phyloP scores from a whole-genome alignment of 2,329 filamentous ascomycete genomes.

The Hymenoscyphus occultus region DNA sequence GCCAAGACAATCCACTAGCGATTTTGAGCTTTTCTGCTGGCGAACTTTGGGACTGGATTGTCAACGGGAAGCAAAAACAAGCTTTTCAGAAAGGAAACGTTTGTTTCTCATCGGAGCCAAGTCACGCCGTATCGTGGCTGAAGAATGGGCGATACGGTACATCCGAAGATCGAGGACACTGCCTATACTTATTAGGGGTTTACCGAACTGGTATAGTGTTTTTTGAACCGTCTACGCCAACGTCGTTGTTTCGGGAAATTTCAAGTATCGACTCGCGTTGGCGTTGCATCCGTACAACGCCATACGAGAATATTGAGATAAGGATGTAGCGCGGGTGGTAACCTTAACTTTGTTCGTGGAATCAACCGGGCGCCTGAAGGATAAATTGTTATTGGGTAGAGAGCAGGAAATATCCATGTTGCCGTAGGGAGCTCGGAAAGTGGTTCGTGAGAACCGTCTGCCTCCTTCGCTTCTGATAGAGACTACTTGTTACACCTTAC shows the following conservation, averaged over 20 bases:
- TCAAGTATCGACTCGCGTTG: not conserved
- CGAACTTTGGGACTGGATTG: too few species aligned
- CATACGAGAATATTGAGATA: not conserved
- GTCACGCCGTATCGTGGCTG: not conserved
- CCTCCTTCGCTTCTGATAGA: not conserved
- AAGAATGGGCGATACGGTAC: not conserved
- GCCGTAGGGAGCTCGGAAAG: not conserved
- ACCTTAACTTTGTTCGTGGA: slow-evolving; percentile 1
- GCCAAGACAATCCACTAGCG: not conserved
- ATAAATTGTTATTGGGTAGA: not conserved
- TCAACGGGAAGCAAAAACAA: slow-evolving; percentile 8
- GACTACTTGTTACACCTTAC: not conserved
- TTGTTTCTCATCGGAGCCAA: not conserved
- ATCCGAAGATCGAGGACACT: not conserved
- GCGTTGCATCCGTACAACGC: not conserved
- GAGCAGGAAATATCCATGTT: not conserved
- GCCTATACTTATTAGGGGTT: not conserved
- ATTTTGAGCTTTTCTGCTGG: not conserved
- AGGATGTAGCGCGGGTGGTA: not conserved
- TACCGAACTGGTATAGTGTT: not conserved
- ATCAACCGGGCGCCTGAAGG: slow-evolving; percentile 1
- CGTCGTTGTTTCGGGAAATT: slow-evolving; percentile 2
- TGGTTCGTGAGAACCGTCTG: not conserved
- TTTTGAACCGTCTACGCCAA: not conserved
- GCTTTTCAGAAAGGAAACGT: slow-evolving; percentile 10